Evolutionary conservation across 805 yeast species (phyloP), one percentile per base, ranked within the genome.

Genomic region (Nakazawaea wickerhamii): DNA sequence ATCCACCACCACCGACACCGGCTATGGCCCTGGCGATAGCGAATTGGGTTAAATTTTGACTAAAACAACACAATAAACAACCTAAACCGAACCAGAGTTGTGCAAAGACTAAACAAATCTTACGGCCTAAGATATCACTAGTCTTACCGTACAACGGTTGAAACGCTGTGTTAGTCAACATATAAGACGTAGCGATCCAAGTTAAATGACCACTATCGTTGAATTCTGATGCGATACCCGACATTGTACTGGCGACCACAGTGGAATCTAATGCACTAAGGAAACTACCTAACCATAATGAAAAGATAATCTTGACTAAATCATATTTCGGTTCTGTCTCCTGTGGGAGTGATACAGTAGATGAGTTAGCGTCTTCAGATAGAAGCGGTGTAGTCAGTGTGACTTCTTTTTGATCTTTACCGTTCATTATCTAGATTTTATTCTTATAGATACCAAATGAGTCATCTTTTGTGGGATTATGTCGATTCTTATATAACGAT

Each of bases 121-220:
- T 69, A 38, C 84, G 60, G 5, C 84, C 84, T 48, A 72, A 64
- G 18, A 84, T 73, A 50, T 85, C 91, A 33, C 84, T 73, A 25
- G 83, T 63, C 45, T 81, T 75, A 4, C 91, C 93, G 43, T 78
- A 81, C 20, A 84, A 56, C 0, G 88, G 90, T 59, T 83, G 90
- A 57, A 82, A 81, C 1, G 85, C 84, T 3, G 86, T 75, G 47
- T 77, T 78, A 1, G 90, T 80, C 22, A 85, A 61, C 25, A 85
- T 63, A 42, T 81, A 79, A 1, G 85, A 74, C 0, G 89, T 77
- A 3, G 89, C 88, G 3, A 84, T 81, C 90, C 91, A 84, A 2
- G 79, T 61, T 5, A 76, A 62, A 46, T 69, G 54, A 14, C 70
- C 66, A 31, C 79, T 64, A 36, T 73, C 76, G 36, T 75, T 59